phyloP scores from a whole-genome alignment of 225 moss, liverwort and hornwort genomes.

The Anthoceros angustus region DNA sequence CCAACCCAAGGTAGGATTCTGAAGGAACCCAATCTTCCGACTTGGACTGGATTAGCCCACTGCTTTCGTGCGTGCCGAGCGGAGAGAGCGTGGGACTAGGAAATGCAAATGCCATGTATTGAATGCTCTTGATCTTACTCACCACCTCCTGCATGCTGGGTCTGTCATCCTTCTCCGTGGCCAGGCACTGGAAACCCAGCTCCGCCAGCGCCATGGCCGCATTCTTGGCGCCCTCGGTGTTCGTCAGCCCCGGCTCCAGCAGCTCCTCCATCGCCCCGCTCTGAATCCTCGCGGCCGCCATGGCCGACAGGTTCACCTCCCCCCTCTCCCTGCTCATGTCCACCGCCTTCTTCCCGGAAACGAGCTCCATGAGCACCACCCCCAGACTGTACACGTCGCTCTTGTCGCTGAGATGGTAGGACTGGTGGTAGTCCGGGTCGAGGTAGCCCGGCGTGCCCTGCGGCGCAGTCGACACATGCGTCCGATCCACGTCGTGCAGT shows the following conservation, averaged over 20 bases:
- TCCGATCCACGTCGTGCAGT: not conserved
- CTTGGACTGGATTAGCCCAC: not conserved
- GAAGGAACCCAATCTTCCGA: not conserved
- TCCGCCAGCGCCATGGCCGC: not conserved
- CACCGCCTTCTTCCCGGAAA: not conserved
- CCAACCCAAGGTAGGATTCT: not conserved
- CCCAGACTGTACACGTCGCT: not conserved
- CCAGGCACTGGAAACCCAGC: not conserved
- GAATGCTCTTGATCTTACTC: not conserved
- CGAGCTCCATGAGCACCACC: not conserved
- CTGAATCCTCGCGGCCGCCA: not conserved
- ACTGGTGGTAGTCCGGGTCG: not conserved
- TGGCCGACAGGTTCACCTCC: not conserved
- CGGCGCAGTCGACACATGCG: not conserved
- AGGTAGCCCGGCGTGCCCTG: not conserved
- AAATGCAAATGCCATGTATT: not conserved
- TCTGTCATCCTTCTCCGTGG: not conserved
- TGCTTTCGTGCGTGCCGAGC: not conserved
- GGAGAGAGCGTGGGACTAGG: not conserved
- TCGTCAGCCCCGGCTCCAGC: not conserved
- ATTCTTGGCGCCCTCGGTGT: not conserved
- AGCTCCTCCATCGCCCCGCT: not conserved
- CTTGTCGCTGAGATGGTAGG: not conserved
- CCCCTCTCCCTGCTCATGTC: not conserved
- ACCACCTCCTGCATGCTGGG: not conserved